A percentile compares a stretch with the other conserved stretches of the same genome.
Conservation (phyloP, 805 yeast species). For the Teunomyces atbi region DNA sequence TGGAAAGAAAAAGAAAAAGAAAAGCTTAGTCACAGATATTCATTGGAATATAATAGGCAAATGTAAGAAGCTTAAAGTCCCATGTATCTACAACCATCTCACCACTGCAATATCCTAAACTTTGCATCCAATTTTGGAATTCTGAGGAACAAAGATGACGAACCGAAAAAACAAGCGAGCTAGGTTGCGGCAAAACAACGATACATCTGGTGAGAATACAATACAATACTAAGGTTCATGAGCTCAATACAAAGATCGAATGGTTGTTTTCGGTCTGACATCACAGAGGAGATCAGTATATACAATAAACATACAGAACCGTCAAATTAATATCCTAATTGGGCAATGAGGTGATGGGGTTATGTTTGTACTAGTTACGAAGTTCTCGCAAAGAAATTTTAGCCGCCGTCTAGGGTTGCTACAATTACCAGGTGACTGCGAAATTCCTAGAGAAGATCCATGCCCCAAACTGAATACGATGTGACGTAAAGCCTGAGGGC, state of each 20-base stretch:
- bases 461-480: neutral
- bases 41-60: no score
- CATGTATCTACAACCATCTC: no score
- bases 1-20: no score
- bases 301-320: neutral
- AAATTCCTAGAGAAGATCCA: neutral
- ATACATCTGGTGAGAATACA: neutral
- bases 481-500: neutral
- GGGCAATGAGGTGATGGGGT: neutral
- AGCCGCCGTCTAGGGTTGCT: neutral
- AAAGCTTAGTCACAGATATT: no score
- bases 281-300: neutral
- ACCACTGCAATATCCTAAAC: no score
- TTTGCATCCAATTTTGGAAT: no score
- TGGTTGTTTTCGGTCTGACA: neutral
- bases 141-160: neutral
- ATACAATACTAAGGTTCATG: neutral
- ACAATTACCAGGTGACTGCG: neutral
- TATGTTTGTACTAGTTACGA: neutral
- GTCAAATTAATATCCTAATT: neutral
- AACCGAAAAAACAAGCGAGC: neutral
- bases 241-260: neutral
- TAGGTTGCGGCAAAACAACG: neutral
- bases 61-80: no score
- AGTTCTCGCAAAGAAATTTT: neutral